Evolutionary conservation across 352 stramenopile species (phyloP).

Genomic region (Pythium pyrilobum): DNA sequence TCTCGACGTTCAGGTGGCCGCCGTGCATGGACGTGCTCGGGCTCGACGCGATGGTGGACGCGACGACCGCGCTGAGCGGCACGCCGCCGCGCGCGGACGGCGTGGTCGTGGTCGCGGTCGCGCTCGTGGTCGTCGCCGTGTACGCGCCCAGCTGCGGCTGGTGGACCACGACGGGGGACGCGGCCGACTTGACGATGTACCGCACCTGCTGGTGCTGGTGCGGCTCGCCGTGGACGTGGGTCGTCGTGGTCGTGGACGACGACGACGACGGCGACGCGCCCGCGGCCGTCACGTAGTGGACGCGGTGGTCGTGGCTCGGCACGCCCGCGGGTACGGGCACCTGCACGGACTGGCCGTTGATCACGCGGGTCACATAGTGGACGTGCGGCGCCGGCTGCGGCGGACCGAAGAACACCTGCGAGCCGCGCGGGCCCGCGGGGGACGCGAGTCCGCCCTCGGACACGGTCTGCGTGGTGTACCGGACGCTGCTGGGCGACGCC

Average conservation of each 20-base stretch:
- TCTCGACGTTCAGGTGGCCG: constrained; percentile 1
- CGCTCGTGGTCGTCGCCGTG: neutral
- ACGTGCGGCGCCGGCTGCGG: constrained; percentile 2
- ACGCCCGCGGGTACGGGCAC: constrained; percentile 5
- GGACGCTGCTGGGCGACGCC: neutral
- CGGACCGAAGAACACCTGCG: constrained; percentile 1
- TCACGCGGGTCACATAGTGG: constrained; percentile 9
- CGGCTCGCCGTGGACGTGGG: neutral
- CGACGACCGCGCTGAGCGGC: constrained; percentile 9
- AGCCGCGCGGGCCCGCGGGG: neutral
- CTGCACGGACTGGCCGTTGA: constrained; percentile 12
- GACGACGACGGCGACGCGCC: neutral
- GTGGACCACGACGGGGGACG: neutral
- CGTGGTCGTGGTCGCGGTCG: too few species aligned
- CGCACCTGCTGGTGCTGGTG: constrained; percentile 9
- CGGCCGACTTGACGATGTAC: constrained; percentile 10
- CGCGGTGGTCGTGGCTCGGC: constrained; percentile 4
- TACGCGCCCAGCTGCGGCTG: neutral
- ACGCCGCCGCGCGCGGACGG: neutral
- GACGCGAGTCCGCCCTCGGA: neutral
- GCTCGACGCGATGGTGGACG: neutral
- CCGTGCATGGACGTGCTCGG: too few species aligned
- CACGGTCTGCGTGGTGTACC: neutral
- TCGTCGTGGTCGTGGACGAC: neutral
- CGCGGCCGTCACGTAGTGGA: constrained; percentile 5